Base-by-base conservation (phyloP, 2,329 filamentous ascomycete species). In the Lachnellula arida region DNA sequence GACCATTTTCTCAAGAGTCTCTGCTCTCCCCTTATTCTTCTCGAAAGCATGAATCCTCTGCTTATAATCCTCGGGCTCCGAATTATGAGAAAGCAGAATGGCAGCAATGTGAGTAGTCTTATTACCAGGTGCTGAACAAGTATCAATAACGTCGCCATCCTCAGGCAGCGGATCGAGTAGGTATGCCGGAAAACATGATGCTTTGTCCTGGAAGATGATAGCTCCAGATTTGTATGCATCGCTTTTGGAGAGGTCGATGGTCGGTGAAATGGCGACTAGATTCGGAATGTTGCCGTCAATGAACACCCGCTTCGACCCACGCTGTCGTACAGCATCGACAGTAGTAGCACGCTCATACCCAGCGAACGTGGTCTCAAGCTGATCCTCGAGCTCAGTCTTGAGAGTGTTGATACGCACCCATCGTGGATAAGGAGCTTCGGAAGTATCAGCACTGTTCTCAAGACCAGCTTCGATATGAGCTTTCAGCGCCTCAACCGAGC, bases 71-170 rank as follows among this genome's bases (percentile, higher is more conserved):
- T 69, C 64, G 2, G 60, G 58, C 4, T 63, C 64, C 14, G 60
- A 40, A 49, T 72, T 74, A 51, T 70, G 76, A 49, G 63, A 61
- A 3, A 62, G 49, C 2, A 94, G 67, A 4, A 97, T 82, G 2
- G 91, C 88, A 0, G 92, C 91, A 47, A 96, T 74, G 71, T 97
- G 94, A 7, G 93, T 97, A 1, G 94, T 97, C 74, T 99, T 99
- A 72, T 99, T 99, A 5, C 94, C 94, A 1, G 94, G 94, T 0
- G 94, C 94, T 0, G 94, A 90, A 70, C 93, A 97, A 0, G 89
- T 89, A 71, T 99, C 94, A n/a, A 97, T 82, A 8, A 95, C 77
- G 66, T 94, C 85, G 23, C 90, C 90, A 61, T 87, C 82, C 55
- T 81, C 76, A 8, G 82, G 75, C 0, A 74, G 75, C 0, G 88